These are phyloP conservation scores for Kwoniella shivajii DNA, from an alignment of 1,284 basidiomycete genomes.

Conservation along the genomic window DNA sequence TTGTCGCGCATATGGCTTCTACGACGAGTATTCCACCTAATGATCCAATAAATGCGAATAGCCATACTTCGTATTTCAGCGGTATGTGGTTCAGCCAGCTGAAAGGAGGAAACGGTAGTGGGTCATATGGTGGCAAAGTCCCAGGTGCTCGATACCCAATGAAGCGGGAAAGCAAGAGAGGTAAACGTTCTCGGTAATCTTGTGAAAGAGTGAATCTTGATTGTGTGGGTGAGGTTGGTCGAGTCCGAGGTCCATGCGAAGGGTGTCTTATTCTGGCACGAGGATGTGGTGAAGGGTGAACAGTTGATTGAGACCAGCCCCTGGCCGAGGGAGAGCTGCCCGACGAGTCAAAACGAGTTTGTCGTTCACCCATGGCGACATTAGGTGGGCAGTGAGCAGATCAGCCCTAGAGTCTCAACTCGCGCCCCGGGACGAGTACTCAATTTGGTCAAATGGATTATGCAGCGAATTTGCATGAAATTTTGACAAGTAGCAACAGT, in stretches of 20 bases:
- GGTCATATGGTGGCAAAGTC: conserved; percentile 26
- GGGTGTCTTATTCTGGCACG: not conserved
- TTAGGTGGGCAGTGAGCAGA: too few relatives aligned
- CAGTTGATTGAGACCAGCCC: not conserved
- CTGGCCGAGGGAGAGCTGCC: not conserved
- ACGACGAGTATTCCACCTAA: conserved; percentile 63
- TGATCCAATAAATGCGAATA: conserved; percentile 60
- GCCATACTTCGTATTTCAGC: conserved; percentile 57
- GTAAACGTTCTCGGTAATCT: conserved; percentile 35
- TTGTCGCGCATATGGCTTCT: conserved; percentile 60
- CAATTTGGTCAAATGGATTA: too few relatives aligned
- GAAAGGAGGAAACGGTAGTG: conserved; percentile 40
- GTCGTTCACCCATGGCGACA: not conserved
- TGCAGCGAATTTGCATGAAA: too few relatives aligned
- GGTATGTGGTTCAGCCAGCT: conserved; percentile 44
- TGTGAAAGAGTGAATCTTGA: conserved; percentile 8
- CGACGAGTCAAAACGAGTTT: not conserved
- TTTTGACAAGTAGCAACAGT: too few relatives aligned
- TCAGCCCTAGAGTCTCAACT: too few relatives aligned
- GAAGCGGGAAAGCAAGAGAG: conserved; percentile 27
- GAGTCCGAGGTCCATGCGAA: not conserved
- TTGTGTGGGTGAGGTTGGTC: not conserved
- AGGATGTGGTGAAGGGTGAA: conserved; percentile 1
- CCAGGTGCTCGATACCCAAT: conserved; percentile 31
- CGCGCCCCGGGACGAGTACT: too few relatives aligned